Evolutionary conservation across 768 basidiomycete genomes (phyloP).

Genomic region (Amanita polypyramis): DNA sequence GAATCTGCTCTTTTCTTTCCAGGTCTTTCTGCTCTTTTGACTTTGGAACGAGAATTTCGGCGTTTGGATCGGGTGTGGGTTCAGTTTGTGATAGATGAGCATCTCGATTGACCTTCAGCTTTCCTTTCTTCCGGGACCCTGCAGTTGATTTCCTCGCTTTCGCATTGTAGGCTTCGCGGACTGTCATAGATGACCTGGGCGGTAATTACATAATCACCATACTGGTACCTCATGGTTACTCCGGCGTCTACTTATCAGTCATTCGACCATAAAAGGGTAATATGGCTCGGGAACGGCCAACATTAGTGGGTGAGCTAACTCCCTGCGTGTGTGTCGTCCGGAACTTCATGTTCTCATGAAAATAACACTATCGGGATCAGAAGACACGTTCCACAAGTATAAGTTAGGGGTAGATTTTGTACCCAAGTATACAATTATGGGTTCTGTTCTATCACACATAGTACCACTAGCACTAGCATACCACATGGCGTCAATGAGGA

Average conservation of each 20-base stretch:
- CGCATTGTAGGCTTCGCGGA: constrained; percentile 41
- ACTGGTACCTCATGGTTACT: background rate
- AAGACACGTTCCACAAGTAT: no score
- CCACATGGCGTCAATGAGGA: no score
- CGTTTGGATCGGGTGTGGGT: constrained; percentile 40
- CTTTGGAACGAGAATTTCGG: constrained; percentile 47
- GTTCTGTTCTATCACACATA: no score
- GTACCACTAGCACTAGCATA: no score
- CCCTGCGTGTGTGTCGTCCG: constrained; percentile 13
- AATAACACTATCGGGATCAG: no score
- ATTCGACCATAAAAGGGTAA: no score
- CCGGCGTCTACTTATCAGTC: no score
- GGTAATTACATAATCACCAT: background rate
- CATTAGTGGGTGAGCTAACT: constrained; percentile 15
- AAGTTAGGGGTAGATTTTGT: no score
- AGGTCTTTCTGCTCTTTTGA: constrained; percentile 48
- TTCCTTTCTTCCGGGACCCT: constrained; percentile 56
- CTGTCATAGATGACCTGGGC: background rate
- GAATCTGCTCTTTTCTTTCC: constrained; percentile 48
- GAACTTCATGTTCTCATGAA: no score
- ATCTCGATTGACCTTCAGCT: constrained; percentile 21
- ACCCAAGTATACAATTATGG: background rate
- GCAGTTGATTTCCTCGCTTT: constrained; percentile 57
- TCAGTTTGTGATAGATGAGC: constrained; percentile 6
- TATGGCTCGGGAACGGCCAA: constrained; percentile 9